A percentile compares a stretch with the other conserved stretches of the same genome.
Conservation (phyloP, 2,329 filamentous ascomycete genomes). For the Fusarium brevicatenulatum region DNA sequence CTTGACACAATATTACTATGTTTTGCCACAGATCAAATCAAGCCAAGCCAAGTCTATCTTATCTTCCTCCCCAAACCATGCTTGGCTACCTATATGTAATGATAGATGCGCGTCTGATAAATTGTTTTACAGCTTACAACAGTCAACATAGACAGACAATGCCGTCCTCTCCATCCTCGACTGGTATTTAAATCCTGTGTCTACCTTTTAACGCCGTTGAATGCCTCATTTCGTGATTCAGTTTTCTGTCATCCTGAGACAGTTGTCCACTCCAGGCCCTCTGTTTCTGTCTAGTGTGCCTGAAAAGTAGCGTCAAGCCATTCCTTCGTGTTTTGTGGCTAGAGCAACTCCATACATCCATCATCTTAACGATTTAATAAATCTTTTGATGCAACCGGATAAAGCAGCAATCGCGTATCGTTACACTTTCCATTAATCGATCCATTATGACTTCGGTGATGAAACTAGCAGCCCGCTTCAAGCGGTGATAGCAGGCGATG, state of each 20-base stretch:
- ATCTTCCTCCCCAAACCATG: background rate
- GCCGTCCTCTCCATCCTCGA: background rate
- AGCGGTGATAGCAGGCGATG: constrained; percentile 47
- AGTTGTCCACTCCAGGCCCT: background rate
- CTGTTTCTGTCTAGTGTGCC: constrained; percentile 1
- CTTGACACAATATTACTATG: background rate
- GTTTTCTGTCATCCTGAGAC: constrained; percentile 1
- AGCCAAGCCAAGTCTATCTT: background rate
- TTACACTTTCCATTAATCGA: background rate
- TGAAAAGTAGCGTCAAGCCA: constrained; percentile 1
- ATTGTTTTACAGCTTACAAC: constrained; percentile 14
- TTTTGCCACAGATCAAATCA: background rate
- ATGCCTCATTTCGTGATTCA: constrained; percentile 20
- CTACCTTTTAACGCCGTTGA: constrained; percentile 28
- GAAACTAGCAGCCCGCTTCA: constrained; percentile 26
- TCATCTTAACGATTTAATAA: constrained; percentile 3
- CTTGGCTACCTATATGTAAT: background rate
- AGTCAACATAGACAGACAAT: background rate
- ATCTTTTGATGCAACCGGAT: constrained; percentile 24
- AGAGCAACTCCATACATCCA: constrained; percentile 9
- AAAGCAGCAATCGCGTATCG: background rate
- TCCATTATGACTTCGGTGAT: background rate
- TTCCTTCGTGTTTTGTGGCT: constrained; percentile 7
- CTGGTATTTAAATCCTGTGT: constrained; percentile 7
- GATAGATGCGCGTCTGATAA: background rate